Evolutionary conservation across 2,329 filamentous ascomycete species (phyloP).

Genomic region (Ceratocystis eucalypticola): DNA sequence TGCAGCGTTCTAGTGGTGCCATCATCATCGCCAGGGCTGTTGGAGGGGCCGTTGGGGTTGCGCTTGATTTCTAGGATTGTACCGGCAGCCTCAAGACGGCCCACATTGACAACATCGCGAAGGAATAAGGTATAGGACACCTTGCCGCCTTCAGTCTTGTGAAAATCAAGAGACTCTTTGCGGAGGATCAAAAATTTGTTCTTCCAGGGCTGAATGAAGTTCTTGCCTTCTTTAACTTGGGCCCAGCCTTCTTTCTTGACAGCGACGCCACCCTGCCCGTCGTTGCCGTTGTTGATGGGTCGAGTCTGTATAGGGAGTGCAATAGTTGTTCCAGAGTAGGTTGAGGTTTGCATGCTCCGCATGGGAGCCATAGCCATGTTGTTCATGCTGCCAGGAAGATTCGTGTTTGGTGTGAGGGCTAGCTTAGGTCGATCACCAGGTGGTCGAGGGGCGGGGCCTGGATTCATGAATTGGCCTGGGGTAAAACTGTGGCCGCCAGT

Average conservation of each 20-base stretch:
- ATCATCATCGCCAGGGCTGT: slow-evolving; percentile 65
- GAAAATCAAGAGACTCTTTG: slow-evolving; percentile 85
- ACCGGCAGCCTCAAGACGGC: slow-evolving; percentile 77
- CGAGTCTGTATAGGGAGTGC: slow-evolving; percentile 55
- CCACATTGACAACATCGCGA: slow-evolving; percentile 78
- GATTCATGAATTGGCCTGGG: slow-evolving; percentile 78
- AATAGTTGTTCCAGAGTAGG: slow-evolving; percentile 58
- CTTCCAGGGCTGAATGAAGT: slow-evolving; percentile 75
- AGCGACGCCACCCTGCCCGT: slow-evolving; percentile 53
- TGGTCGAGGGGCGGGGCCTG: slow-evolving; percentile 82
- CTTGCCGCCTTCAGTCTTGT: slow-evolving; percentile 82
- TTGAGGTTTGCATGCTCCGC: slow-evolving; percentile 47
- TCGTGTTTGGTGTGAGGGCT: slow-evolving; percentile 62
- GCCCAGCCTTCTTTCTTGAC: slow-evolving; percentile 73
- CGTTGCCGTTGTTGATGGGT: slow-evolving; percentile 43
- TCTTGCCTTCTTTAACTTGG: slow-evolving; percentile 79
- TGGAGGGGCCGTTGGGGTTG: slow-evolving; percentile 51
- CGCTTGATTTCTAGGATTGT: slow-evolving; percentile 92
- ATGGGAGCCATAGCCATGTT: slow-evolving; percentile 58
- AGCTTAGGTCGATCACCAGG: slow-evolving; percentile 73
- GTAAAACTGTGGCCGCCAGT: slow-evolving; percentile 23
- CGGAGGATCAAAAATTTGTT: slow-evolving; percentile 83
- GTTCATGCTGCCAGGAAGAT: slow-evolving; percentile 64
- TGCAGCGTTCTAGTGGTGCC: slow-evolving; percentile 71
- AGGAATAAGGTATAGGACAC: slow-evolving; percentile 73